Evolutionary conservation across 1,284 basidiomycete genomes (phyloP).

Genomic region (Cutaneotrichosporon curvatum): DNA sequence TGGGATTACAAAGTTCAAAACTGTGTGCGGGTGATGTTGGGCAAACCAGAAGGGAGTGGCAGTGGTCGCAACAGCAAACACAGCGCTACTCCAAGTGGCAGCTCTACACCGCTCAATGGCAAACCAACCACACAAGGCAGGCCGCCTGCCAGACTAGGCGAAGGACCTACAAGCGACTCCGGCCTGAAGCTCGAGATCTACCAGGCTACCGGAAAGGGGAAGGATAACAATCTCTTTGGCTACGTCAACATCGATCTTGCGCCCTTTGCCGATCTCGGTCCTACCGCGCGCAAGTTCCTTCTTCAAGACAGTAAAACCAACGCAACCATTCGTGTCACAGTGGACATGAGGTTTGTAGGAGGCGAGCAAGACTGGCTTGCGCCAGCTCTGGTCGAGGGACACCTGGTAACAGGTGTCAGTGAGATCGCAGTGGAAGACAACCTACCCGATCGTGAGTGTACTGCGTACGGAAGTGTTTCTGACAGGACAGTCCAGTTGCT

Average conservation of each 20-base stretch:
- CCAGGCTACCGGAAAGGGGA: conserved; percentile 1
- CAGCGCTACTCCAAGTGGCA: conserved; percentile 1
- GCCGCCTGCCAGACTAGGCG: conserved; percentile 28
- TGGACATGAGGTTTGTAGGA: conserved; percentile 38
- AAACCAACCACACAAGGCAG: neutral
- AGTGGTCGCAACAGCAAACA: conserved; percentile 1
- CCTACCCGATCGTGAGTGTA: conserved; percentile 23
- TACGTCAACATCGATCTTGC: conserved; percentile 44
- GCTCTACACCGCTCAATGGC: no score
- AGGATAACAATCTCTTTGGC: conserved; percentile 25
- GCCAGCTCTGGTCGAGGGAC: conserved; percentile 37
- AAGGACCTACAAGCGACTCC: conserved; percentile 34
- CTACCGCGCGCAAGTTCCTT: conserved; percentile 37
- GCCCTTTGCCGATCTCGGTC: conserved; percentile 41
- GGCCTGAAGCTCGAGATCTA: conserved; percentile 32
- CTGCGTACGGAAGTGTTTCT: neutral
- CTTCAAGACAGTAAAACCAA: conserved; percentile 42
- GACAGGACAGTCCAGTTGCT: conserved; percentile 17
- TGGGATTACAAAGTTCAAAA: conserved; percentile 42
- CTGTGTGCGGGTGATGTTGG: conserved; percentile 31
- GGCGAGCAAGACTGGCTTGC: conserved; percentile 37
- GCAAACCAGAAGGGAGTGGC: no score
- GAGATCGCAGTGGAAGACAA: conserved; percentile 21
- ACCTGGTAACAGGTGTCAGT: conserved; percentile 28
- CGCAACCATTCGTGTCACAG: conserved; percentile 42